A percentile compares a stretch with the other conserved stretches of the same genome.
Conservation (phyloP, 495 filamentous ascomycete species). For the Cladorrhinum samala region DNA sequence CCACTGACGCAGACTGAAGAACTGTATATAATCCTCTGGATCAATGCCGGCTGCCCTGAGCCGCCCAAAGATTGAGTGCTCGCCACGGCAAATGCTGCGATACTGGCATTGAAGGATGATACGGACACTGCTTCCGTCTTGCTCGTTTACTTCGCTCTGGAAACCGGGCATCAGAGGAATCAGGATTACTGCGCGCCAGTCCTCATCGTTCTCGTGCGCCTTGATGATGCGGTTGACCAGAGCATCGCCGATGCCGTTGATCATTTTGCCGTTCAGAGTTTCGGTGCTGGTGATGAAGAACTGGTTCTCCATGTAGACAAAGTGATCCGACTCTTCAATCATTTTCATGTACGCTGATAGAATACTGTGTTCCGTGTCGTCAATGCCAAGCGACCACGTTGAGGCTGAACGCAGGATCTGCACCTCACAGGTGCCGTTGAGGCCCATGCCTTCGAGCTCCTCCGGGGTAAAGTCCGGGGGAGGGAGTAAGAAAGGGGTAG, state of each 20-base stretch:
- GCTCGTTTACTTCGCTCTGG: slow-evolving; percentile 90
- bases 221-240: slow-evolving; percentile 85
- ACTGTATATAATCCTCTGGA: slow-evolving; percentile 93
- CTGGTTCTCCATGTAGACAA: slow-evolving; percentile 98
- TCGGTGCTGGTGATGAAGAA: slow-evolving; percentile 96
- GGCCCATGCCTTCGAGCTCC: slow-evolving; percentile 79
- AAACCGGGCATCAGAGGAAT: slow-evolving; percentile 98
- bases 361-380: slow-evolving; percentile 86
- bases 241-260: slow-evolving; percentile 92
- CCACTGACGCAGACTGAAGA: slow-evolving; percentile 90
- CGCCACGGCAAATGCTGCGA: slow-evolving; percentile 91
- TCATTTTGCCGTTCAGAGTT: slow-evolving; percentile 77
- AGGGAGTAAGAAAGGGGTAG: slow-evolving; percentile 87
- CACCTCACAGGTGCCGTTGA: slow-evolving; percentile 91
- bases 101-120: slow-evolving; percentile 98
- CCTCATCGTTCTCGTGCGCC: slow-evolving; percentile 75
- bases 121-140: slow-evolving; percentile 88
- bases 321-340: slow-evolving; percentile 92
- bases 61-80: slow-evolving; percentile 86
- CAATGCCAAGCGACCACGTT: slow-evolving; percentile 87
- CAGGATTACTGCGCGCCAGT: slow-evolving; percentile 89
- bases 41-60: slow-evolving; percentile 78
- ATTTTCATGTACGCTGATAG: slow-evolving; percentile 92
- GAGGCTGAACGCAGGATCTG: slow-evolving; percentile 88
- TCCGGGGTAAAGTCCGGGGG: slow-evolving; percentile 83